phyloP scores from a whole-genome alignment of 106 monocot species.

The Dendrobium catenatum region DNA sequence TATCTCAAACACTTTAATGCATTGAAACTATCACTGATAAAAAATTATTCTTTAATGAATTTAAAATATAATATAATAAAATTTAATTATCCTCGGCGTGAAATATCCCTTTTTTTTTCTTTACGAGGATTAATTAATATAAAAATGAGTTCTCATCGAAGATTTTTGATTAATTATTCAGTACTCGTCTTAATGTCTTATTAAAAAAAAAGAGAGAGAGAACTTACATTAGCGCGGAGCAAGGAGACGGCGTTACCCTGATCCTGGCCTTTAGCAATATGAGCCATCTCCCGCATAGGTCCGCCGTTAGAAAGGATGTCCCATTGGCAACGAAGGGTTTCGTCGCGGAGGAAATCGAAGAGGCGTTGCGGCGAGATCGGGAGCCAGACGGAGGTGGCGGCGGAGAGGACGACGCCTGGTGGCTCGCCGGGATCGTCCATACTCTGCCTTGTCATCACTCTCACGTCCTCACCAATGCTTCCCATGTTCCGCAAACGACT shows the following conservation, averaged over 20 bases:
- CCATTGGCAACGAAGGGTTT: constrained; percentile 73
- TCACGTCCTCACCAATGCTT: constrained; percentile 58
- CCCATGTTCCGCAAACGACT: constrained; percentile 38
- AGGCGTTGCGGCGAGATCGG: constrained; percentile 46
- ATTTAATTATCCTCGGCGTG: too few species aligned
- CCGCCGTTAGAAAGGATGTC: constrained; percentile 89
- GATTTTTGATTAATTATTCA: too few species aligned
- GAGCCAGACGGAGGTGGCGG: constrained; percentile 82
- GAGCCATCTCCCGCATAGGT: constrained; percentile 92
- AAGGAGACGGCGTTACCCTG: constrained; percentile 83
- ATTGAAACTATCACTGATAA: too few species aligned
- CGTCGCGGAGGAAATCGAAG: constrained; percentile 83
- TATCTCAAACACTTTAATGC: not conserved
- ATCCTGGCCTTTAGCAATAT: constrained; percentile 81
- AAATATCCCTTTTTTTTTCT: too few species aligned
- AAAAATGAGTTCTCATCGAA: too few species aligned
- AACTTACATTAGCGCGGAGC: constrained; percentile 61
- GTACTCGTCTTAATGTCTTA: too few species aligned
- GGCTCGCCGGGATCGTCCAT: constrained; percentile 78
- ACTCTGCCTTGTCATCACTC: constrained; percentile 84
- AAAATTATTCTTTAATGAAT: too few species aligned
- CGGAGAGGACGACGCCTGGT: constrained; percentile 80
- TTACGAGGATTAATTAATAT: too few species aligned
- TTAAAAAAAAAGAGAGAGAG: not conserved
- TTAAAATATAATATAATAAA: too few species aligned